These are phyloP conservation scores for Saxophila tyrrhenica DNA, from an alignment of 495 filamentous ascomycete genomes.

Conservation along the genomic window DNA sequence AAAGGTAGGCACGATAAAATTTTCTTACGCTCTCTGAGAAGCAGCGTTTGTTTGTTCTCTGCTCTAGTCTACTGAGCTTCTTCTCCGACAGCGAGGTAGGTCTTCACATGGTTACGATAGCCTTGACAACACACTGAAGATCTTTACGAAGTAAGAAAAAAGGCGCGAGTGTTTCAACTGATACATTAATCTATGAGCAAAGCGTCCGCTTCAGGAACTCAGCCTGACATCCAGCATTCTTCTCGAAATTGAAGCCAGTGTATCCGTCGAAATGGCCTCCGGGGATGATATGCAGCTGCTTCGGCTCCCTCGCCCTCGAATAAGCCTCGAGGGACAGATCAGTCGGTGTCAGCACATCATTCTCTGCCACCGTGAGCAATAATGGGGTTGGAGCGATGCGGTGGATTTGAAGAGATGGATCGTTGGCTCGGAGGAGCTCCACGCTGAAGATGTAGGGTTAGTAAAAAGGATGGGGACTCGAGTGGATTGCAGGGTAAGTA, in stretches of 20 bases:
- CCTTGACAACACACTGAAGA: no score
- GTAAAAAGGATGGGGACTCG: no score
- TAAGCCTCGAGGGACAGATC: constrained; percentile 21
- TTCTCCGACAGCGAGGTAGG: no score
- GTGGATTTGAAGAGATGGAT: constrained; percentile 22
- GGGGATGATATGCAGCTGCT: constrained; percentile 22
- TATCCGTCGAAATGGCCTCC: constrained; percentile 27
- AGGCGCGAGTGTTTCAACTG: no score
- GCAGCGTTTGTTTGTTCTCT: no score
- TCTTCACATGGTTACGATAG: no score
- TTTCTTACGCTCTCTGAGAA: no score
- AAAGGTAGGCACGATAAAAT: no score
- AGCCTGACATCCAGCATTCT: constrained; percentile 14
- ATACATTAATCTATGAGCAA: no score
- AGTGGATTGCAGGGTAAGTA: no score
- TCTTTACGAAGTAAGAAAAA: no score
- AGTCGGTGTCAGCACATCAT: constrained; percentile 24
- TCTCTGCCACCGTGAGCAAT: constrained; percentile 27
- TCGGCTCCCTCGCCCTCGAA: constrained; percentile 24
- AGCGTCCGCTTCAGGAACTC: constrained; percentile 21
- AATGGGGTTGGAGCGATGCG: constrained; percentile 31
- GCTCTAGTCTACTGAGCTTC: no score
- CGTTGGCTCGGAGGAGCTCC: constrained; percentile 22
- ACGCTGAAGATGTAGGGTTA: constrained; percentile 10
- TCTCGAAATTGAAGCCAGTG: constrained; percentile 20